Base-by-base conservation (phyloP, 768 basidiomycete species). In the Boletus rubroflammeus region DNA sequence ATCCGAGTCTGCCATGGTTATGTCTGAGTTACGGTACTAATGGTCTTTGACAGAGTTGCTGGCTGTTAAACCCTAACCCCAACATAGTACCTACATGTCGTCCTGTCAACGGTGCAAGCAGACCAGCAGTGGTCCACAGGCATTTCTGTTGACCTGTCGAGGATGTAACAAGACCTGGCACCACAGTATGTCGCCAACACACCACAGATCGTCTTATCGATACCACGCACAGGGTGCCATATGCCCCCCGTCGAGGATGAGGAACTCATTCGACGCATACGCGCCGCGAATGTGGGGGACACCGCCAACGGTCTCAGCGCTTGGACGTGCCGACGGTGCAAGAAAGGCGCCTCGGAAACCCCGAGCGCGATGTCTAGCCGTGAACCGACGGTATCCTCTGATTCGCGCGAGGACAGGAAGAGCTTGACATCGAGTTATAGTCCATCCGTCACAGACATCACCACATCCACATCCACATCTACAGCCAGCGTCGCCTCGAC, bases 1-100 rank as follows among this genome's bases (percentile, higher is more conserved):
- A 49, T 75, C 72, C 47, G 76, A 7, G 51, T 59, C 68, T 58
- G 82, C 79, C 87, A 90, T 88, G 31, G 35, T 36, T 34, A 34
- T 32, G 31, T 34, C 6, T 32, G 31, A 9, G 31, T 13, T 13
- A 5, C 31, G 13, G 13, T 32, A 32, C 11, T 13, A 2, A 28
- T 15, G 13, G 34, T 34, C 9, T n/a, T 29, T 7, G 26, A 21
- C 0, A 7, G 45, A 15, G 32, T 9, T 17, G 11, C 23, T 14
- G 19, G 11, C 21, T 7, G 13, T 56, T 56, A 66, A 38, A 66
- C 67, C 67, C 67, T 66, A 68, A 68, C 64, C 64, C 59, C 29
- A 62, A 25, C 47, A n/a, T n/a, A n/a, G 11, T 8, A 34, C 21
- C 5, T 5, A 34, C 29, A 50, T 51, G 51, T 25, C 26, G 38